Percentiles rank a stretch among this genome's conserved stretches.
Evolutionary conservation across 331 rosid genomes (phyloP).

Genomic region (Stylosanthes scabra): DNA sequence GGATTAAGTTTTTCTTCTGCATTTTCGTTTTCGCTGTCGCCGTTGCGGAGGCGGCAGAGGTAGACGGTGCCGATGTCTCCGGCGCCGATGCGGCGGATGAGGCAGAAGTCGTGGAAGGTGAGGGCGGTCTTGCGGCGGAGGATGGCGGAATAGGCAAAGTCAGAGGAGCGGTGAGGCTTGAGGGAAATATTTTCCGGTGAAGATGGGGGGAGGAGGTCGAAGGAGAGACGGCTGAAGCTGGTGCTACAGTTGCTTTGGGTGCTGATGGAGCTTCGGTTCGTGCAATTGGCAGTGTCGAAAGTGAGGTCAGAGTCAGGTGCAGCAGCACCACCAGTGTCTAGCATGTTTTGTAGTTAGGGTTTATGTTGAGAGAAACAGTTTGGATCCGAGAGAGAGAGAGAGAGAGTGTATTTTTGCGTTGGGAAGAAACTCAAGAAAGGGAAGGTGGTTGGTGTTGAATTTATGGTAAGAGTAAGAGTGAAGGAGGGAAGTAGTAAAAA

Average conservation of each 20-base stretch:
- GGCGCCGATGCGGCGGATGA: constrained; percentile 82
- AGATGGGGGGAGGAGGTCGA: constrained; percentile 55
- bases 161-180: constrained; percentile 95
- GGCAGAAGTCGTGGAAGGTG: constrained; percentile 81
- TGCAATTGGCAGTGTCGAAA: constrained; percentile 60
- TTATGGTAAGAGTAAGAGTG: constrained; percentile 48
- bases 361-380: constrained; percentile 29
- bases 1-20: constrained; percentile 22
- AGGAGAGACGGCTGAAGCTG: constrained; percentile 89
- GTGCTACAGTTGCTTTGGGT: constrained; percentile 79
- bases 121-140: constrained; percentile 60
- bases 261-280: constrained; percentile 77
- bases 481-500: too few relatives aligned
- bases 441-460: constrained; percentile 68
- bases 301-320: constrained; percentile 66
- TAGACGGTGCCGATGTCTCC: constrained; percentile 93
- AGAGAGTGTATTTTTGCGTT: background rate
- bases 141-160: constrained; percentile 89
- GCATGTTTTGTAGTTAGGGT: constrained; percentile 49
- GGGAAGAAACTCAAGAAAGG: background rate
- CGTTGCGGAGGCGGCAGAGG: constrained; percentile 66
- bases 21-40: constrained; percentile 14
- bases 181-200: constrained; percentile 59
- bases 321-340: constrained; percentile 45
- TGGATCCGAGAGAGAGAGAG: constrained; percentile 25